phyloP scores from a whole-genome alignment of 164 flowering plant genomes.

The Annona cherimola region DNA sequence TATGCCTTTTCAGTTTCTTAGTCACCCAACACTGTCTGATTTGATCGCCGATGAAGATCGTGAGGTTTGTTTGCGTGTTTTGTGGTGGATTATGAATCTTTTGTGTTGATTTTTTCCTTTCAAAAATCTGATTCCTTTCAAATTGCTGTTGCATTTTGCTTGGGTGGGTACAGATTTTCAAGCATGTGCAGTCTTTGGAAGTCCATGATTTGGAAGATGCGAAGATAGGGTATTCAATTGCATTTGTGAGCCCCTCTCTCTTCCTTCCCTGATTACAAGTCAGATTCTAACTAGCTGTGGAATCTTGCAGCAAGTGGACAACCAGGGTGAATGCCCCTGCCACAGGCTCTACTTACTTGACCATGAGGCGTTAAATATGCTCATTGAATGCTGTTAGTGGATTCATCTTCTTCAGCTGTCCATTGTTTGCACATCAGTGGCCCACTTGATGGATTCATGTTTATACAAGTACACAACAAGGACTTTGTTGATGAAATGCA shows the following conservation, averaged over 20 bases:
- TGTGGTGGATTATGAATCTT: not conserved
- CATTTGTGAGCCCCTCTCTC: conserved; percentile 61
- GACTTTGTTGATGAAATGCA: not conserved
- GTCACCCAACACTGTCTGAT: conserved; percentile 78
- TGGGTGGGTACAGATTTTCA: conserved; percentile 53
- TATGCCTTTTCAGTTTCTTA: conserved; percentile 54
- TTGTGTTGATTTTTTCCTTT: not conserved
- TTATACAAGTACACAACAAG: not conserved
- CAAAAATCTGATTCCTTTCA: not conserved
- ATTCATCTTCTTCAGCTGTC: not conserved
- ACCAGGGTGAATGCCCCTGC: not conserved
- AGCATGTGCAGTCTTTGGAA: conserved; percentile 63
- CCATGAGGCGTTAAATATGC: not conserved
- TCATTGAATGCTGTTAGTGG: not conserved
- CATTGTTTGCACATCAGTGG: not conserved
- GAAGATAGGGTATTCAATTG: conserved; percentile 74
- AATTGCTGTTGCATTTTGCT: not conserved
- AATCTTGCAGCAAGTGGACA: not conserved
- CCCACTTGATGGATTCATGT: not conserved
- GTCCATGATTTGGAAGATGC: conserved; percentile 82
- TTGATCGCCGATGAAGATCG: conserved; percentile 80
- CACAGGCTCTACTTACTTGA: not conserved
- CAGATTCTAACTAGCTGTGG: not conserved
- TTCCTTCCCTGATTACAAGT: not conserved
- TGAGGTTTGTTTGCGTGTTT: conserved; percentile 41